Evolutionary conservation across 1,284 basidiomycete species (phyloP), one percentile per base, ranked within the genome.

Genomic region (Xerocomus subilludens): DNA sequence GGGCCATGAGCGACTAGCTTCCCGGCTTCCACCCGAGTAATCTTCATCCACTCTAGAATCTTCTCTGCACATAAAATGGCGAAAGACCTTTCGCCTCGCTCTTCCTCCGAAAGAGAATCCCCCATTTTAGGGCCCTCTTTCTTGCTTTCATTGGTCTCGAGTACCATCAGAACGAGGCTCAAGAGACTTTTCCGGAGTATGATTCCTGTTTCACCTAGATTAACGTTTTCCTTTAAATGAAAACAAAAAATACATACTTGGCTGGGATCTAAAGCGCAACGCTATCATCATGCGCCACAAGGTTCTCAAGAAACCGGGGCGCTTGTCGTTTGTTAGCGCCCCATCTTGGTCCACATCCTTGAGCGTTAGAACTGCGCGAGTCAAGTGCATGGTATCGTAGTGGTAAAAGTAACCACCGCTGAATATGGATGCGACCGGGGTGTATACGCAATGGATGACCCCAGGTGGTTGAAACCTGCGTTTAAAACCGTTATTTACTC

Each of bases 381-480:
- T 79, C 0, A 77, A 36, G 4, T 77, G 71, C 69, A 77, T 77
- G 0, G 64, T 80, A 0, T 75, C 18, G 8, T 75, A 79, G 13
- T 14, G 64, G 35, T 59, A 79, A 3, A 75, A 80, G 1, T 79
- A 80, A 0, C 64, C 67, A 0, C 78, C 62, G 1, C 25, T 79
- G 36, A 79, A 74, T 0, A 80, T 65, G 0, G 72, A 70, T 0
- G 64, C 16, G 1, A 79, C 45, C 0, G 70, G 69, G 1, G 65
- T 79, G 20, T 75, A 79, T 5, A 79, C 63, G 0, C 0, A 0
- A 32, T 79, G 77, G 0, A 79, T 25, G 0, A 75, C 66, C 3
- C 58, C 62, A 42, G 0, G 64, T 70, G 67, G 72, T 67, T 79
- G 77, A 27, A 80, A 76, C 72, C 72, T 78, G 38, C 16, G 27